Evolutionary conservation across 176 grass and related monocot species (phyloP), one percentile per base, ranked within the genome.

Genomic region (Zizania latifolia): DNA sequence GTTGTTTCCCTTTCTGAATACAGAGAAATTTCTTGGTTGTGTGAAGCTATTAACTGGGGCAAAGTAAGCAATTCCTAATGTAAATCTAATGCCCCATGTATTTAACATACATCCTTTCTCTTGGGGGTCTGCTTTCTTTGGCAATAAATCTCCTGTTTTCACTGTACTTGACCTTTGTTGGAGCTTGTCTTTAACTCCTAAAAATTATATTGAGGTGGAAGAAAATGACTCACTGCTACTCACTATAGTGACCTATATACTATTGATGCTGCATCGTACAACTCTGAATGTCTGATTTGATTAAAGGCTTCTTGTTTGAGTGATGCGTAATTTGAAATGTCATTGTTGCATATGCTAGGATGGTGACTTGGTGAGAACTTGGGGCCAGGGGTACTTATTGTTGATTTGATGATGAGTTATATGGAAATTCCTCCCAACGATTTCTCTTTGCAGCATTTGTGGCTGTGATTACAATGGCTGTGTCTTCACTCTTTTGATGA

Each of bases 401-500:
- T 74, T 74, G 11, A 44, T 69, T 66, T 74, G 35, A 54, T 8
- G 14, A 21, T 55, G 35, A 4, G 16, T 83, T 75, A 88, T 62
- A 69, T 36, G 15, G 61, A 79, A 68, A 22, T 55, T 51, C 32
- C 53, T 74, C 74, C 53, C 34, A 69, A 62, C 53, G 55, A 68
- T 79, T 62, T 87, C 56, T 32, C 62, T 75, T 74, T 83, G 26
- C 40, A 39, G 76, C 41, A 45, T 83, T 69, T 79, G 68, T 79
- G 33, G 68, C 75, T 70, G 32, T 74, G 43, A 68, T 40, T 24
- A 45, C 4, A 58, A 77, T 55, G 65, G 36, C 8, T 58, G 30
- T 56, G 69, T 65, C 68, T 83, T 72, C 48, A 53, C 17, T 22
- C 10, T 78, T 21, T 31, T 53, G 12, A 29, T 69, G 40, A 74